phyloP scores from a whole-genome alignment of 495 filamentous ascomycete species.

The Neurospora tetrasperma region DNA sequence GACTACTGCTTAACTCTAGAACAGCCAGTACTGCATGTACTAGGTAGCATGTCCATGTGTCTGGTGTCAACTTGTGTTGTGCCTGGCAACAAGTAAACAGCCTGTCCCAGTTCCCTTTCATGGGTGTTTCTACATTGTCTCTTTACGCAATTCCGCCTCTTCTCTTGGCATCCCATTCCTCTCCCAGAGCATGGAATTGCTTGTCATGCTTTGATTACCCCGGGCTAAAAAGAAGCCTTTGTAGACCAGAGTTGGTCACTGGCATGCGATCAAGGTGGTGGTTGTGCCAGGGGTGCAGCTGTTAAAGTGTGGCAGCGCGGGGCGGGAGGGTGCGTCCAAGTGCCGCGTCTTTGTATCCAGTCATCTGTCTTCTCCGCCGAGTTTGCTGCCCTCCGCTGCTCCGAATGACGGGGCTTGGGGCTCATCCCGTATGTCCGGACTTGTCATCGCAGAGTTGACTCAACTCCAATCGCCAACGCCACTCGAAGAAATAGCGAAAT shows the following conservation, averaged over 20 bases:
- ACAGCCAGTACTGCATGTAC: not conserved
- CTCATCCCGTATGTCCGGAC: conserved; percentile 4
- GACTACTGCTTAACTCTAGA: not conserved
- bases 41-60: not conserved
- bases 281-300: not conserved
- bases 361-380: not conserved
- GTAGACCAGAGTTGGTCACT: not conserved
- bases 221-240: not conserved
- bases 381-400: conserved; percentile 5
- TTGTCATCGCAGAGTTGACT: not conserved
- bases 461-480: not conserved
- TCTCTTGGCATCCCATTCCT: not conserved
- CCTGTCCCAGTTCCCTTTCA: not conserved
- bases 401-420: conserved; percentile 9
- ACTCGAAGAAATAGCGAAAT: not conserved
- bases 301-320: not conserved
- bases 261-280: not conserved
- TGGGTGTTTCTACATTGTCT: not conserved
- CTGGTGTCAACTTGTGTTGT: not conserved
- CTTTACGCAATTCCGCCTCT: not conserved
- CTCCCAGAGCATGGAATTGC: not conserved
- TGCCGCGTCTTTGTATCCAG: not conserved
- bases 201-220: not conserved
- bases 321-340: not conserved
- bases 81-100: not conserved